Evolutionary conservation across 1,284 basidiomycete species (phyloP), one percentile per base, ranked within the genome.

Genomic region (Ustilago nuda): DNA sequence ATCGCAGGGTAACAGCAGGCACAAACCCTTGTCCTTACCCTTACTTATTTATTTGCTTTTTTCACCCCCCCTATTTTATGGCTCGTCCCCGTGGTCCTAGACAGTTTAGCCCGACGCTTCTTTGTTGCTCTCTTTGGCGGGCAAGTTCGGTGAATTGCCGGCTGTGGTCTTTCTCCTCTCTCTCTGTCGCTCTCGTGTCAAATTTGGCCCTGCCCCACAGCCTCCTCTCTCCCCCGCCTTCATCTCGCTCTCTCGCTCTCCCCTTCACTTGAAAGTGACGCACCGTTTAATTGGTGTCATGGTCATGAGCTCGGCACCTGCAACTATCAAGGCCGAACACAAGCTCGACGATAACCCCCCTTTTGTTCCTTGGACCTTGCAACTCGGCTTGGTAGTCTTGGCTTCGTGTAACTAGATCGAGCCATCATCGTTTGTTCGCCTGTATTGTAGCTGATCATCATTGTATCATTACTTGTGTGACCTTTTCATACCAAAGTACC

Each of bases 51-150:
- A 19, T 19, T 27, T 27, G 3, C 3, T 27, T 27, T 27, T 27
- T 3, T 19, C 43, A 19, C 56, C 55, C 41, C 41, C 13, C 8
- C 19, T 11, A 27, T 23, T 37, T 13, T 55, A 37, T 27, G 15
- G 4, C 37, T 36, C 39, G 15, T 35, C 35, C 60, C 53, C 66
- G 60, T 70, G 23, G 63, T 41, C 50, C 68, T 45, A 71, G 68
- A 55, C 19, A 45, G 56, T 50, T 66, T 61, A 71, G 59, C 43
- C 68, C 62, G 54, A 71, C 68, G 68, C 57, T 55, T 37, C 66
- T 45, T 32, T 8, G 37, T 61, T 17, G 41, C 32, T 13, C 35
- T 45, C 30, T 56, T 23, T 45, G 27, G 23, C 56, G 61, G 66
- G 61, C 56, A 63, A 62, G 59, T n/a, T 56, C 56, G 52, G 53